Base-by-base conservation (phyloP, 495 filamentous ascomycete genomes). In the Mycothermus thermophilus region DNA sequence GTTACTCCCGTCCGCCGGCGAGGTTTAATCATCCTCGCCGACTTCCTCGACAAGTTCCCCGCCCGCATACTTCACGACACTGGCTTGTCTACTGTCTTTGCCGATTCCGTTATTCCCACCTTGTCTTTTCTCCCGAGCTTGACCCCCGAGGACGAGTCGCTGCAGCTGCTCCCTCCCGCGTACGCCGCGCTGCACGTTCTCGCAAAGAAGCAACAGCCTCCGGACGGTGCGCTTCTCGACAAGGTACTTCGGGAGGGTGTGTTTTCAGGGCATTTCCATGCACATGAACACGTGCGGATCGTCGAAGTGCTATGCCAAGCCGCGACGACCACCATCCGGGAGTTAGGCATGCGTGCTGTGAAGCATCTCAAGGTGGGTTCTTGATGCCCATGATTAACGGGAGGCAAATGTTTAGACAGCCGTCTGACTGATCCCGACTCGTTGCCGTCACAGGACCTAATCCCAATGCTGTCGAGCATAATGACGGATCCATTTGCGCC, bases 31-130 rank as follows among this genome's bases (percentile, higher is more conserved):
- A 55, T 86, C 3, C 57, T 90, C 2, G 50, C 48, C 5, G 38
- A 57, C 0, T 71, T 95, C 28, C 69, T 94, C 15, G 55, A 58
- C 5, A 69, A 74, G 10, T 66, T 80, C 24, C 56, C 71, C 3
- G 45, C 51, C 42, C 52, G 54, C 18, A 65, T 81, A 3, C 67
- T 97, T 12, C 50, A 50, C 7, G 69, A 74, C 20, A 88, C 83
- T 0, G 88, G 88, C 1, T 67, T 97, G 0, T 72, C 64, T 3
- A 66, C 74, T 0, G 79, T 97, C 15, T 82, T 97, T 45, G 74
- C 83, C 49, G 74, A 85, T 21, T 77, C 83, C 8, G 53, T 93
- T 8, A 68, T 75, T 39, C 83, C 85, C 1, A 75, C 69, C 16
- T 63, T 94, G 1, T 62, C 74, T 10, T 81, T 71, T 38, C 66